These are phyloP conservation scores for Vitis riparia DNA, from an alignment of 164 flowering plant genomes.

Conservation along the genomic window DNA sequence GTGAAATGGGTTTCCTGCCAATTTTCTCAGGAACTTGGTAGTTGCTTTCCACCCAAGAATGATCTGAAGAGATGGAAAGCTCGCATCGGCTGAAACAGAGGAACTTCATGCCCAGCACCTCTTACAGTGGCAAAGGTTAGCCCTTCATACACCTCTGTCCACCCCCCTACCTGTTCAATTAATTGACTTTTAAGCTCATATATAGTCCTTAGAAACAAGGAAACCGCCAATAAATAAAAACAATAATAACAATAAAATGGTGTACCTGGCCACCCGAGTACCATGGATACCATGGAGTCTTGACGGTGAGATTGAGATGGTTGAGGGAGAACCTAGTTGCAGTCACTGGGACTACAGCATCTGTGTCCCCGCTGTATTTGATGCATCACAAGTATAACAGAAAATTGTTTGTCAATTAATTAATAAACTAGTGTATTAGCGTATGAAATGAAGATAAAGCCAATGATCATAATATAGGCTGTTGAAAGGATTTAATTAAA, in stretches of 20 bases:
- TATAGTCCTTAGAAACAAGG: background rate
- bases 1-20: background rate
- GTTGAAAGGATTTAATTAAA: too few species aligned
- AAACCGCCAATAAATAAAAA: too few species aligned
- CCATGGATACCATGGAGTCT: slow-evolving; percentile 91
- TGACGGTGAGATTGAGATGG: slow-evolving; percentile 63
- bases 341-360: slow-evolving; percentile 91
- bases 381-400: background rate
- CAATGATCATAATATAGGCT: too few species aligned
- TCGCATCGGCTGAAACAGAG: slow-evolving; percentile 56
- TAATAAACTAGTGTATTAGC: too few species aligned
- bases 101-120: slow-evolving; percentile 95
- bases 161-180: slow-evolving; percentile 70
- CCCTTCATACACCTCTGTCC: slow-evolving; percentile 86
- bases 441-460: too few species aligned
- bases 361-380: slow-evolving; percentile 75
- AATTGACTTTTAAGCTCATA: background rate
- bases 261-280: slow-evolving; percentile 61
- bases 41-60: slow-evolving; percentile 53
- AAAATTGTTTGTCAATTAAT: too few species aligned
- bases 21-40: slow-evolving; percentile 31
- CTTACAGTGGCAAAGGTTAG: slow-evolving; percentile 82
- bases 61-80: slow-evolving; percentile 57
- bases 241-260: too few species aligned
- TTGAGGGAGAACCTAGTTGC: slow-evolving; percentile 81